phyloP scores from a whole-genome alignment of 495 filamentous ascomycete genomes.

The Pseudoneurospora amorphoporcata region DNA sequence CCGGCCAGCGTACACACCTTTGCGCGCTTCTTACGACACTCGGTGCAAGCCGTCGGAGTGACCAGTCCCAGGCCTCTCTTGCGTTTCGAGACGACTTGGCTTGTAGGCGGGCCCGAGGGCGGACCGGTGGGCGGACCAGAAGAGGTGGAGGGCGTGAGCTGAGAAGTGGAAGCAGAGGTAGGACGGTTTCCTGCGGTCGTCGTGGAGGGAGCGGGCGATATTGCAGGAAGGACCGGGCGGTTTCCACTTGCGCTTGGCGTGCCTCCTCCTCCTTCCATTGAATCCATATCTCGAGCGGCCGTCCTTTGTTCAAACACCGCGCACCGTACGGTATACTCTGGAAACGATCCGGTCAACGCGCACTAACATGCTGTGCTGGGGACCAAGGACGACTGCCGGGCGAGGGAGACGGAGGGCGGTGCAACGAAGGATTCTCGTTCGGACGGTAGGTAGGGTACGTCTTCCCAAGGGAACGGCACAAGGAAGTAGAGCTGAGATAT shows the following conservation, averaged over 20 bases:
- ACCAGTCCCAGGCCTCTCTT: slow-evolving; percentile 42
- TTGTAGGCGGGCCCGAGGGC: neutral
- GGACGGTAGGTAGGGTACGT: neutral
- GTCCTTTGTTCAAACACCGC: neutral
- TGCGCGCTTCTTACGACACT: slow-evolving; percentile 48
- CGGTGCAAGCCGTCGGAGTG: slow-evolving; percentile 46
- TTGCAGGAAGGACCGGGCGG: slow-evolving; percentile 1
- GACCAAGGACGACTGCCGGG: neutral
- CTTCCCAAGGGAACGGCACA: neutral
- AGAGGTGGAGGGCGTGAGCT: slow-evolving; percentile 14
- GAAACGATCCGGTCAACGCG: neutral
- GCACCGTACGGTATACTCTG: neutral
- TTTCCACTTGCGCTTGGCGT: slow-evolving; percentile 2
- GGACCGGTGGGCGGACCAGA: neutral
- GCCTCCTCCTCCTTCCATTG: slow-evolving; percentile 19
- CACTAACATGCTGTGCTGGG: slow-evolving; percentile 6
- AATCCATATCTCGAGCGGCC: slow-evolving; percentile 8
- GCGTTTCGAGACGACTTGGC: slow-evolving; percentile 26
- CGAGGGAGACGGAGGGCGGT: neutral
- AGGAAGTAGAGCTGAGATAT: neutral
- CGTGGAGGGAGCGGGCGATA: slow-evolving; percentile 1
- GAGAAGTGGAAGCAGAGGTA: slow-evolving; percentile 1
- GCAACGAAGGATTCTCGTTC: neutral
- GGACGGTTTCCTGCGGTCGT: slow-evolving; percentile 6
- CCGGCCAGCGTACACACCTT: slow-evolving; percentile 27